Percentiles rank a stretch among this genome's conserved stretches.
Conservation (phyloP, 2,329 filamentous ascomycete species). For the Aphanoascus verrucosus region DNA sequence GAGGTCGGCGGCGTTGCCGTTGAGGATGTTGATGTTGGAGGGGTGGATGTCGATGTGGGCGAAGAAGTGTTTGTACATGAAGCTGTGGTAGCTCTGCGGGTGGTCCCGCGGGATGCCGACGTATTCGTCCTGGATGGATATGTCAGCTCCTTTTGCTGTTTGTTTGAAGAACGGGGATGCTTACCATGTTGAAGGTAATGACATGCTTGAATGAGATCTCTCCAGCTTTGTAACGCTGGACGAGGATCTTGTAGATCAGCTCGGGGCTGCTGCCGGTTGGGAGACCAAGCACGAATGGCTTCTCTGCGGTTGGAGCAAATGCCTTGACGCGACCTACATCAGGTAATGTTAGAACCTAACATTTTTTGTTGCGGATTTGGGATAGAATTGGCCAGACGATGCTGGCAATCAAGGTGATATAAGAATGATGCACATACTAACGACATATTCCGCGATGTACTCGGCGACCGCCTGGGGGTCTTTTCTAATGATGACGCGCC, state of each 20-base stretch:
- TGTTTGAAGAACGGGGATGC: slow-evolving; percentile 13
- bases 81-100: slow-evolving; percentile 77
- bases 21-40: slow-evolving; percentile 71
- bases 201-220: slow-evolving; percentile 79
- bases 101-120: slow-evolving; percentile 73
- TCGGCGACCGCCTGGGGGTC: slow-evolving; percentile 56
- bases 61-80: slow-evolving; percentile 92
- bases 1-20: slow-evolving; percentile 67
- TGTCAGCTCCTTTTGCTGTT: neutral
- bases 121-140: slow-evolving; percentile 59
- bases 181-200: slow-evolving; percentile 82
- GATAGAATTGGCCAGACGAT: slow-evolving; percentile 7
- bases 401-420: neutral
- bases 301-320: slow-evolving; percentile 59
- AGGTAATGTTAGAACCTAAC: neutral
- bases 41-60: slow-evolving; percentile 72
- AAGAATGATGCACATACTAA: slow-evolving; percentile 42
- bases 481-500: slow-evolving; percentile 76
- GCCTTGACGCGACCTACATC: slow-evolving; percentile 59
- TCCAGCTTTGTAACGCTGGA: slow-evolving; percentile 37
- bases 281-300: slow-evolving; percentile 71
- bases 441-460: slow-evolving; percentile 73
- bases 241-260: slow-evolving; percentile 64
- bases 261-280: slow-evolving; percentile 76
- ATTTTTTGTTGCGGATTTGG: too few species aligned